These are phyloP conservation scores for Cryphonectria japonica DNA, from an alignment of 2,329 filamentous ascomycete genomes.

Conservation along the genomic window DNA sequence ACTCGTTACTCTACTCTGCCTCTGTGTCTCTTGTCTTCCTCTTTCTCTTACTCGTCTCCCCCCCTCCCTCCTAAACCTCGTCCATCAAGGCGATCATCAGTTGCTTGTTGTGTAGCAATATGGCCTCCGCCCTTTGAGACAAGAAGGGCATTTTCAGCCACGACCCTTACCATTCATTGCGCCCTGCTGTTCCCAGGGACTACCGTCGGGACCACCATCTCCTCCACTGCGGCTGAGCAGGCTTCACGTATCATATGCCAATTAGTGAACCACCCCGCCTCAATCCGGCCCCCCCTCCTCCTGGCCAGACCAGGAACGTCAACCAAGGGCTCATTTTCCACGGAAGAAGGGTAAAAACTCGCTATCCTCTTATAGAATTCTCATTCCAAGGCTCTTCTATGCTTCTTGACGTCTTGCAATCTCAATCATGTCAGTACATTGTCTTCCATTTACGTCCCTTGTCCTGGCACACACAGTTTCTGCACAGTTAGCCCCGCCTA, in stretches of 20 bases:
- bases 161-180: neutral
- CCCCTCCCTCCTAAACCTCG: neutral
- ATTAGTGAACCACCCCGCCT: neutral
- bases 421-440: constrained; percentile 2
- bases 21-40: neutral
- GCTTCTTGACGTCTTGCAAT: neutral
- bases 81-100: neutral
- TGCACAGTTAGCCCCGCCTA: neutral
- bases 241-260: neutral
- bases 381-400: neutral
- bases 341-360: neutral
- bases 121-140: neutral
- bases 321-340: neutral
- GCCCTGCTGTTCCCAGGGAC: neutral
- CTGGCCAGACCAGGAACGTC: neutral
- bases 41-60: neutral
- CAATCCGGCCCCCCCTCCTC: neutral
- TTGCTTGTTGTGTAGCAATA: neutral
- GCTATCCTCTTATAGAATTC: neutral
- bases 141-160: neutral
- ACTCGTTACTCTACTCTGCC: neutral
- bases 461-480: neutral
- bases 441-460: neutral
- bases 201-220: too few species aligned
- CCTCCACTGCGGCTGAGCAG: neutral